Evolutionary conservation across 1,139 yeast genomes (phyloP).

Genomic region (Chernovozyma aurita): DNA sequence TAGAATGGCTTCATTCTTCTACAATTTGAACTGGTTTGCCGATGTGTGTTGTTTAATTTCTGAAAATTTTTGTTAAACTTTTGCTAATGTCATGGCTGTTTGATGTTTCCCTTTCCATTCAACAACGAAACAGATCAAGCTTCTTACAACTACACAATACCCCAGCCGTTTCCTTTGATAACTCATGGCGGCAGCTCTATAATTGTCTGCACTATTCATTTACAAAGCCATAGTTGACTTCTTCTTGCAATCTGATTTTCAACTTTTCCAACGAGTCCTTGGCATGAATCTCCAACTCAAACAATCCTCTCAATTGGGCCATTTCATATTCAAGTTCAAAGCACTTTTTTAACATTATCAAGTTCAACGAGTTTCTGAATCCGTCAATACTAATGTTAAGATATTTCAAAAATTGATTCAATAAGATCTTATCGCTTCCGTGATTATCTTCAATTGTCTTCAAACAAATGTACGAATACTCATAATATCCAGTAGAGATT

Average conservation of each 20-base stretch:
- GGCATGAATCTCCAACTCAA: constrained; percentile 33
- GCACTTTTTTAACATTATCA: constrained; percentile 25
- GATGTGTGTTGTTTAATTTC: too few relatives aligned
- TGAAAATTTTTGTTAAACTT: too few relatives aligned
- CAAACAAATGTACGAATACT: constrained; percentile 28
- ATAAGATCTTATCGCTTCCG: constrained; percentile 6
- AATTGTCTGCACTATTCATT: too few relatives aligned
- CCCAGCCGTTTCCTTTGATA: too few relatives aligned
- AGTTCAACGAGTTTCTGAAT: constrained; percentile 29
- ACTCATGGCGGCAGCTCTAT: too few relatives aligned
- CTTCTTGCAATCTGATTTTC: constrained; percentile 24
- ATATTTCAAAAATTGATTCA: constrained; percentile 27
- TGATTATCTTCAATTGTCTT: constrained; percentile 13
- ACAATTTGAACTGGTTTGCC: too few relatives aligned
- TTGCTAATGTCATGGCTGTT: too few relatives aligned
- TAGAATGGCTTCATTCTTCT: too few relatives aligned
- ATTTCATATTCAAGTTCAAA: constrained; percentile 33
- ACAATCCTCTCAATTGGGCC: constrained; percentile 20
- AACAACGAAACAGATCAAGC: too few relatives aligned
- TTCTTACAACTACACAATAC: too few relatives aligned
- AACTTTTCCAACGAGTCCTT: constrained; percentile 26
- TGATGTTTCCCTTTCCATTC: too few relatives aligned
- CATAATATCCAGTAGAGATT: constrained; percentile 34
- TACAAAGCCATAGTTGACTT: constrained; percentile 24
- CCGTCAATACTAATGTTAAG: constrained; percentile 43